Percentiles rank a stretch among this genome's conserved stretches.
These are phyloP conservation scores for Tulasnella sp. DNA, from an alignment of 768 basidiomycete species.

Conservation along the genomic window DNA sequence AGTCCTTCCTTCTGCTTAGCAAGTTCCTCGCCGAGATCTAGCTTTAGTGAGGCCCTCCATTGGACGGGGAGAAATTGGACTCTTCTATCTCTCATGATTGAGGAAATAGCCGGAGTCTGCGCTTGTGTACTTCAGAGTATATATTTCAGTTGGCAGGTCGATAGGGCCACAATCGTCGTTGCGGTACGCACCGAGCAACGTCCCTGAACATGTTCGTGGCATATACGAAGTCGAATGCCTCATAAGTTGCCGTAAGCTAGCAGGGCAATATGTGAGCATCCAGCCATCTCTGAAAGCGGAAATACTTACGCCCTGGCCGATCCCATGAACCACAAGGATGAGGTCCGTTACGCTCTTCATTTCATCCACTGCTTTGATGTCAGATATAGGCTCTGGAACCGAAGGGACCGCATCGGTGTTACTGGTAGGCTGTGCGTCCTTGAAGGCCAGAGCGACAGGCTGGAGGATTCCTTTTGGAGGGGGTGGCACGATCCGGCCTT, in stretches of 20 bases:
- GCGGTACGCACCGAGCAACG: conserved; percentile 37
- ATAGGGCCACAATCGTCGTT: not conserved
- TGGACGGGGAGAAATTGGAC: conserved; percentile 46
- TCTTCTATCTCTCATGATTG: conserved; percentile 43
- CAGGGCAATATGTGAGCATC: not conserved
- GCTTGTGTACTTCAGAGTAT: conserved; percentile 39
- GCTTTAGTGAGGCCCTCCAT: conserved; percentile 42
- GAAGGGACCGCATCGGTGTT: not conserved
- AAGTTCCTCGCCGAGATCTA: conserved; percentile 40
- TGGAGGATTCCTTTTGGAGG: not conserved
- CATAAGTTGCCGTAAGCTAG: conserved; percentile 41
- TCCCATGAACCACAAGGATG: conserved; percentile 47
- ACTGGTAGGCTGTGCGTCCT: not conserved
- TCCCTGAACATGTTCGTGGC: conserved; percentile 44
- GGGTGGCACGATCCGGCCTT: not conserved
- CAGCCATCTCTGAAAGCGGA: not conserved
- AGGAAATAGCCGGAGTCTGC: conserved; percentile 41
- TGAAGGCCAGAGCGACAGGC: not conserved
- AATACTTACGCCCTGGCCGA: conserved; percentile 39
- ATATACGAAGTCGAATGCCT: conserved; percentile 46
- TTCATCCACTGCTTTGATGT: conserved; percentile 31
- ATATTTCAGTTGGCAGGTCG: not conserved
- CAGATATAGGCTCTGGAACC: conserved; percentile 16
- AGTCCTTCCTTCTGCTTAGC: conserved; percentile 41
- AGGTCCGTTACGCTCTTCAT: conserved; percentile 43